Percentiles rank a stretch among this genome's conserved stretches.
Evolutionary conservation across 495 filamentous ascomycete genomes (phyloP).

Genomic region (Penicillium arizonense): DNA sequence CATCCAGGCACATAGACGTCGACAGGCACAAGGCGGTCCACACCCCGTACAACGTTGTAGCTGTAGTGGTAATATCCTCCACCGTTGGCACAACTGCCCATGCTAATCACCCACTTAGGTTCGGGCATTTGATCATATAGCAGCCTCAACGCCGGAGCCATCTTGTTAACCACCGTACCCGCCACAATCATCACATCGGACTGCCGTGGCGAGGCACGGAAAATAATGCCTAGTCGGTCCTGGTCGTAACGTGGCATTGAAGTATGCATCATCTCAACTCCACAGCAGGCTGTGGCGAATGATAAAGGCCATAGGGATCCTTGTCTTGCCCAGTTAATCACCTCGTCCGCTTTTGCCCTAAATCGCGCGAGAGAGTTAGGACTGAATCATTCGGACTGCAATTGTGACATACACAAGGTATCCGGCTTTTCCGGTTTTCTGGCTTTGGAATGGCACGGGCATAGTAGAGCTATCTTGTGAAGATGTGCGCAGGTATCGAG

Average conservation of each 20-base stretch:
- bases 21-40: conserved; percentile 87
- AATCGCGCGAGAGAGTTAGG: not conserved
- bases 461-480: not conserved
- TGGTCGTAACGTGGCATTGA: conserved; percentile 94
- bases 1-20: conserved; percentile 93
- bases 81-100: conserved; percentile 91
- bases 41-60: conserved; percentile 83
- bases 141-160: conserved; percentile 86
- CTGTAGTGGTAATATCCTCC: conserved; percentile 95
- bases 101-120: conserved; percentile 85
- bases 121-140: conserved; percentile 97
- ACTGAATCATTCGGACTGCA: not conserved
- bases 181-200: conserved; percentile 96
- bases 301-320: conserved; percentile 90
- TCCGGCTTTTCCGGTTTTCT: conserved; percentile 5
- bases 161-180: conserved; percentile 91
- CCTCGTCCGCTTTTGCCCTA: conserved; percentile 78
- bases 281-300: conserved; percentile 90
- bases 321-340: conserved; percentile 89
- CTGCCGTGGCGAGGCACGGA: conserved; percentile 87
- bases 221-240: conserved; percentile 89
- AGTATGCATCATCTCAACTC: conserved; percentile 94
- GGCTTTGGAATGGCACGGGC: not conserved
- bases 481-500: not conserved
- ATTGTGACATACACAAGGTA: conserved; percentile 6